Evolutionary conservation across 345 rosid genomes (phyloP).

Genomic region (Hibiscus trionum): DNA sequence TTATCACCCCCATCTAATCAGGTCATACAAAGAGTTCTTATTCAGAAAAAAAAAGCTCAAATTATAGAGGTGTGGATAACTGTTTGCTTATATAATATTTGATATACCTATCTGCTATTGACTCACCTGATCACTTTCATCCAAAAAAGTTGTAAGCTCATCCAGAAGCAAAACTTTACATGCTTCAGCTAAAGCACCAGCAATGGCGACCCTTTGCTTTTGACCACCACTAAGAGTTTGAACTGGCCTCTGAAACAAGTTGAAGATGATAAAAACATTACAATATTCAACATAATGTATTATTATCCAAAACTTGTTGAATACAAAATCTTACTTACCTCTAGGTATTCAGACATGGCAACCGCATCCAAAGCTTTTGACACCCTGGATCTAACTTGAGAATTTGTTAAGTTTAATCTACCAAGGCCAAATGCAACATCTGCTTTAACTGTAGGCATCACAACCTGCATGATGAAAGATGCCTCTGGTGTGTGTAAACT

Average conservation of each 20-base stretch:
- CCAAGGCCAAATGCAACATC: slow-evolving; percentile 96
- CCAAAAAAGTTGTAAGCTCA: slow-evolving; percentile 91
- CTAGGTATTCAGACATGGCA: slow-evolving; percentile 62
- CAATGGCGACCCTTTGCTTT: slow-evolving; percentile 91
- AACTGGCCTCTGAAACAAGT: slow-evolving; percentile 64
- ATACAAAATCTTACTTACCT: slow-evolving; percentile 33
- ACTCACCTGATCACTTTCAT: slow-evolving; percentile 75
- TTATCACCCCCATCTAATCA: slow-evolving; percentile 72
- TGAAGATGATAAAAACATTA: slow-evolving; percentile 1
- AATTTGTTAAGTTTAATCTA: slow-evolving; percentile 43
- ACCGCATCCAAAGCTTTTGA: slow-evolving; percentile 62
- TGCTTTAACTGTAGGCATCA: slow-evolving; percentile 96
- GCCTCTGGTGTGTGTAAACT: neutral
- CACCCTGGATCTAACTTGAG: slow-evolving; percentile 62
- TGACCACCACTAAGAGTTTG: slow-evolving; percentile 98
- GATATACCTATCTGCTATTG: neutral
- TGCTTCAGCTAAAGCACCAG: slow-evolving; percentile 95
- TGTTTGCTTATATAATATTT: neutral
- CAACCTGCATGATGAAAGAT: slow-evolving; percentile 43
- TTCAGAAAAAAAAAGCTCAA: slow-evolving; percentile 3
- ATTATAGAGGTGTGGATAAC: neutral
- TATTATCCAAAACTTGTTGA: neutral
- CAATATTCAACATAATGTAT: neutral
- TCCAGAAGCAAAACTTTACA: slow-evolving; percentile 78
- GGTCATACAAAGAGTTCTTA: neutral